Evolutionary conservation across 2,329 filamentous ascomycete species (phyloP), one percentile per base, ranked within the genome.

Genomic region (Stemphylium beticola): DNA sequence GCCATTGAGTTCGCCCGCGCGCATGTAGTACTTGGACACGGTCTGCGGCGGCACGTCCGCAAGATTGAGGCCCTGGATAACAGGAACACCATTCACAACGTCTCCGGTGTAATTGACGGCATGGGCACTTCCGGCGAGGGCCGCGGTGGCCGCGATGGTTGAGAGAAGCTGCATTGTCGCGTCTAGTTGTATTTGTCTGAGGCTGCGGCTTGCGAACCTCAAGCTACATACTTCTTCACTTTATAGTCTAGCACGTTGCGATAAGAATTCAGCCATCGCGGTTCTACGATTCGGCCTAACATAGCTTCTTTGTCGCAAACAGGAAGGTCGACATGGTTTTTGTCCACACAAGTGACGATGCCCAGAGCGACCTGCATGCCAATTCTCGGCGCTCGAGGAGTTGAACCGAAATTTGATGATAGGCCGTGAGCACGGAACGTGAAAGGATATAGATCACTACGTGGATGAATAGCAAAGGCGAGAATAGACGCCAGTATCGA

Each of bases 1-100:
- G 24, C 74, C 74, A 66, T 76, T 74, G 51, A 75, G 65, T 43
- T 75, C 72, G 4, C 71, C 73, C 17, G 74, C 73, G 22, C 74
- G 68, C 34, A 77, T 58, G 58, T 74, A 76, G 58, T 74, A 76
- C 33, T 69, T 67, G 1, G 73, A 72, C 4, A 77, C 64, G 4
- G 69, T 67, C 48, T 70, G 69, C n/a, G 69, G 53, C 1, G 75
- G 75, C 4, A 76, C 69, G 41, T 76, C 68, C 4, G 66, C 65
- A 32, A 77, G 64, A 38, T 76, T 67, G n/a, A 77, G 59, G 41
- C 64, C 62, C 17, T 68, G 66, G 15, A 74, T 72, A 20, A 73
- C 68, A 1, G 65, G 67, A 4, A 72, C 62, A 4, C 69, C 68
- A 18, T 73, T 71, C 36, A 73, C 51, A 9, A 73, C 61, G 60